Conservation (phyloP, 2,329 filamentous ascomycete species). For the Gremmenia infestans region DNA sequence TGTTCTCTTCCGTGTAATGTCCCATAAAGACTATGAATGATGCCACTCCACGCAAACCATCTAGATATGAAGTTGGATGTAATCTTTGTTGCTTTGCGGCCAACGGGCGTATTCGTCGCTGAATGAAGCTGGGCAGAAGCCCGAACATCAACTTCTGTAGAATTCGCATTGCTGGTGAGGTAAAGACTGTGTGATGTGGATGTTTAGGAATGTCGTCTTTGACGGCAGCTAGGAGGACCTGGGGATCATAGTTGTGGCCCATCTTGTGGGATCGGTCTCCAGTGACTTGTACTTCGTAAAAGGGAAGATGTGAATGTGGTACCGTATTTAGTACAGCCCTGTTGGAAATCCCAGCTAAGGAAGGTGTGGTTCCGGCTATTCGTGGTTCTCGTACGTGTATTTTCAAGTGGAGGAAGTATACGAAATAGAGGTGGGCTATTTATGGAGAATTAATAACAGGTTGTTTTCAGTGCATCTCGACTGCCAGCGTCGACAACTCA, state of each 20-base stretch:
- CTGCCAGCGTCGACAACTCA: no score
- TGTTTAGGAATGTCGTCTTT: slow-evolving; percentile 13
- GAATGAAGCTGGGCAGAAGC: slow-evolving; percentile 31
- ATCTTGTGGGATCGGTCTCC: neutral
- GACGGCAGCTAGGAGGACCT: slow-evolving; percentile 8
- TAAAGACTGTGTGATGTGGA: slow-evolving; percentile 16
- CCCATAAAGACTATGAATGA: slow-evolving; percentile 45
- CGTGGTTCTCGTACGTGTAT: no score
- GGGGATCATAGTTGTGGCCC: slow-evolving; percentile 2
- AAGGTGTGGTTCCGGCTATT: no score
- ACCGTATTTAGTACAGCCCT: no score
- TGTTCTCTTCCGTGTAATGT: slow-evolving; percentile 40
- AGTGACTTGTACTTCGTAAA: neutral
- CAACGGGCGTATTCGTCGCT: slow-evolving; percentile 27
- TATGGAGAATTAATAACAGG: no score
- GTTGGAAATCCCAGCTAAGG: no score
- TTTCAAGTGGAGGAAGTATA: no score
- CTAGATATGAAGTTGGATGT: slow-evolving; percentile 40
- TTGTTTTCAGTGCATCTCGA: no score
- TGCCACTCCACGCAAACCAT: slow-evolving; percentile 46
- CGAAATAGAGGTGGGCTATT: no score
- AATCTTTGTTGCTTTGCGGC: slow-evolving; percentile 21
- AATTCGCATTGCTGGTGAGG: slow-evolving; percentile 20
- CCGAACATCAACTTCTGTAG: slow-evolving; percentile 24
- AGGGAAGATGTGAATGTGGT: no score